Evolutionary conservation across 75 land plant genomes (phyloP).

Genomic region (Cupressus sempervirens): DNA sequence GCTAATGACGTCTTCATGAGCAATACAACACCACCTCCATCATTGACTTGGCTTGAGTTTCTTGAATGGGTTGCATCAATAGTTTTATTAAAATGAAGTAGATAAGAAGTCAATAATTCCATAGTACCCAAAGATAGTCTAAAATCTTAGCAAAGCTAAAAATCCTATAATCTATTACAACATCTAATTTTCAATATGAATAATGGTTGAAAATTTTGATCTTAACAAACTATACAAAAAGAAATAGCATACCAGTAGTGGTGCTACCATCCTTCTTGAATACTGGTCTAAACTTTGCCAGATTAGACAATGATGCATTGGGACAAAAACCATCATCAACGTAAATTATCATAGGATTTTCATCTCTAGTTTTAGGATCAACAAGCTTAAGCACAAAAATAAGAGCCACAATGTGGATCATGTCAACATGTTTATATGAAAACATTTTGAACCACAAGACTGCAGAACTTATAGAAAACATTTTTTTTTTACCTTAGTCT

Average conservation of each 20-base stretch:
- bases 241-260: constrained; percentile 71
- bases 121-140: not conserved
- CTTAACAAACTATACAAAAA: not conserved
- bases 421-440: not conserved
- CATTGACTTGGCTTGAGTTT: constrained; percentile 94
- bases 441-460: not conserved
- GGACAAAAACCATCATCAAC: constrained; percentile 94
- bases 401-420: too few species aligned
- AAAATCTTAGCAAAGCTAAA: not conserved
- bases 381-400: constrained; percentile 47
- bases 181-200: not conserved
- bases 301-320: constrained; percentile 52
- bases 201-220: not conserved
- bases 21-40: constrained; percentile 95
- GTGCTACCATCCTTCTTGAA: constrained; percentile 88
- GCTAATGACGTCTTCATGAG: constrained; percentile 82
- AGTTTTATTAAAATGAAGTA: not conserved
- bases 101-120: not conserved
- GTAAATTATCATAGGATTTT: constrained; percentile 65
- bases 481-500: constrained; percentile 56
- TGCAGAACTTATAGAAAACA: not conserved
- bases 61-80: constrained; percentile 34
- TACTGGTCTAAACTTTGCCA: constrained; percentile 84
- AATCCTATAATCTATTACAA: not conserved
- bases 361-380: constrained; percentile 88